Conservation (phyloP, 805 yeast species). For the Lachancea dasiensis region DNA sequence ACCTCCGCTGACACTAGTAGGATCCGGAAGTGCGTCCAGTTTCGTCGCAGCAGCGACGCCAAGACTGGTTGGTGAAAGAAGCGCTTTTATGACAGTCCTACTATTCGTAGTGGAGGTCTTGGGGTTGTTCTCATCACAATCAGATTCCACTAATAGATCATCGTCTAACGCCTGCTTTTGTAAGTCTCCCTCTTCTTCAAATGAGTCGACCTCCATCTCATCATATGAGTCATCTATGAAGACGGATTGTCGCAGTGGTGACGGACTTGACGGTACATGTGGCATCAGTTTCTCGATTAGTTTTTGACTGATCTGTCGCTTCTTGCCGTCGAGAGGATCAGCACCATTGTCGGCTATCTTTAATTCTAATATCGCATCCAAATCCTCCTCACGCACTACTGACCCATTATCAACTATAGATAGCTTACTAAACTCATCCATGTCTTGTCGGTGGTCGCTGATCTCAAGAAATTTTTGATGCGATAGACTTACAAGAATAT, state of each 20-base stretch:
- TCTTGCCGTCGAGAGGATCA: slow-evolving; percentile 1
- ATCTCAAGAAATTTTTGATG: too few relatives aligned
- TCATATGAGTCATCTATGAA: slow-evolving; percentile 12
- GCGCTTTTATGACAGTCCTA: slow-evolving; percentile 18
- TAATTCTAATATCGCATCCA: slow-evolving; percentile 18
- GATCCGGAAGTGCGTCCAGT: slow-evolving; percentile 12
- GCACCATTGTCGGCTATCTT: slow-evolving; percentile 12
- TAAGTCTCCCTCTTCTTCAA: neutral
- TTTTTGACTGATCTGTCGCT: slow-evolving; percentile 13
- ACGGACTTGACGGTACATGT: slow-evolving; percentile 16
- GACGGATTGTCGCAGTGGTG: slow-evolving; percentile 14
- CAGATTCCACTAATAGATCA: slow-evolving; percentile 10
- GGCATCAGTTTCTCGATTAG: slow-evolving; percentile 15
- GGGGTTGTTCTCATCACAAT: slow-evolving; percentile 5
- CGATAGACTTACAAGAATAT: too few relatives aligned
- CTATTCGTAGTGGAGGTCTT: slow-evolving; percentile 7
- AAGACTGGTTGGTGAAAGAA: slow-evolving; percentile 27
- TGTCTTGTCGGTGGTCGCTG: too few relatives aligned
- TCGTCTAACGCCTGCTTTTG: slow-evolving; percentile 1
- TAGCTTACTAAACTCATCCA: slow-evolving; percentile 11
- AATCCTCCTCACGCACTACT: slow-evolving; percentile 16
- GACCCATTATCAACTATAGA: slow-evolving; percentile 6
- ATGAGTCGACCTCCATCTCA: slow-evolving; percentile 19
- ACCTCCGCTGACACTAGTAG: too few relatives aligned
- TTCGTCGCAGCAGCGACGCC: slow-evolving; percentile 29